Base-by-base conservation (phyloP, 108 stramenopile species). In the Mayamaea pseudoterrestris region DNA sequence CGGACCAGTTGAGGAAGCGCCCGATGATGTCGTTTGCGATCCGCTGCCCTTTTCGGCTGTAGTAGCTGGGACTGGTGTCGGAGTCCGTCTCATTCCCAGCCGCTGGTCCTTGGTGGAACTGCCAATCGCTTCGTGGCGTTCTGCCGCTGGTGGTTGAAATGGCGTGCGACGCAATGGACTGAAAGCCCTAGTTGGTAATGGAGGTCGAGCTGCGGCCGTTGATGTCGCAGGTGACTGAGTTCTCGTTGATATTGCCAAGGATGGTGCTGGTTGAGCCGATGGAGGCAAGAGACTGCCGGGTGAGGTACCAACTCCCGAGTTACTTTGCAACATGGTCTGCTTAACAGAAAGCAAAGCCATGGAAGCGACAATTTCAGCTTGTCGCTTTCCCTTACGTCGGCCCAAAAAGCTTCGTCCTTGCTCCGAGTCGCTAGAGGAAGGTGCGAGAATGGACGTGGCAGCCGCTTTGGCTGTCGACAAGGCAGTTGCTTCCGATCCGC, bases 381-480 rank as follows among this genome's bases (percentile, higher is more conserved):
- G 61, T 41, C 55, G 55, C 37, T 70, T 76, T 0, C 49, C 37
- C 32, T 66, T 66, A 14, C 69, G 57, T 14, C 58, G 53, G 24
- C 41, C 37, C 2, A 60, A 20, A 34, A 41, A 42, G 24, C 29
- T 35, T 7, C 34, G 36, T 5, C 31, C 16, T 25, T 23, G 35
- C 26, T 27, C 50, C 13, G 50, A 53, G 41, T 47, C 45, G 11
- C 43, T 50, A 11, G 44, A 57, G 39, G 58, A 40, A 2, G 42
- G 27, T 11, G 22, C 24, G 13, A 75, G 41, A 5, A 67, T 56
- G 1, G 74, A 66, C 41, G 57, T 41, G 12, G 74, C 74, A 8
- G 74, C 74, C 14, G 74, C 74, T 52, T 76, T 66, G 28, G 65
- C 69, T n/a, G 74, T 76, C 39, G 52, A 62, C 46, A 70, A 41